Evolutionary conservation across 1,284 basidiomycete species (phyloP).

Genomic region (Fomitiporia mediterranea): DNA sequence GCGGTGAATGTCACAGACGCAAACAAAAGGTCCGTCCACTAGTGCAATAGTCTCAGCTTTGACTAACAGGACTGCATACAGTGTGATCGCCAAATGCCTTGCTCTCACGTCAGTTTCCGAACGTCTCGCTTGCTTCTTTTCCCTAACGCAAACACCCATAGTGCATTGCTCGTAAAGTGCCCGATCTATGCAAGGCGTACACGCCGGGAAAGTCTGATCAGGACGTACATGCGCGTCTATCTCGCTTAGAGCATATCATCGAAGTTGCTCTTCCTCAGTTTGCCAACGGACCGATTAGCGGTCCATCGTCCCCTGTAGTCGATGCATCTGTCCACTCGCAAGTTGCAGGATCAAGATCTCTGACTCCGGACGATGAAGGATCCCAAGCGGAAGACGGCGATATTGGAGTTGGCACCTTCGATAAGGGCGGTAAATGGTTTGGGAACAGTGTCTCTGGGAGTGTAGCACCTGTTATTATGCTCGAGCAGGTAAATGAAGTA

Average conservation of each 20-base stretch:
- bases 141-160: slow-evolving; percentile 29
- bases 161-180: slow-evolving; percentile 79
- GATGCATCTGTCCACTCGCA: slow-evolving; percentile 5
- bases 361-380: slow-evolving; percentile 49
- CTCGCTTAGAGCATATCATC: slow-evolving; percentile 73
- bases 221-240: slow-evolving; percentile 65
- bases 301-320: slow-evolving; percentile 14
- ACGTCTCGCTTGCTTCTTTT: slow-evolving; percentile 19
- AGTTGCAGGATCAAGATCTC: slow-evolving; percentile 30
- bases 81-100: slow-evolving; percentile 79
- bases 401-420: slow-evolving; percentile 67
- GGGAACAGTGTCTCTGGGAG: slow-evolving; percentile 77
- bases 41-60: slow-evolving; percentile 16
- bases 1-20: slow-evolving; percentile 77
- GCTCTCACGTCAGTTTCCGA: slow-evolving; percentile 59
- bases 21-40: slow-evolving; percentile 64
- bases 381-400: slow-evolving; percentile 72
- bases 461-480: slow-evolving; percentile 67
- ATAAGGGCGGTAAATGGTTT: slow-evolving; percentile 73
- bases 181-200: slow-evolving; percentile 79
- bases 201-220: slow-evolving; percentile 81
- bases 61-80: slow-evolving; percentile 31
- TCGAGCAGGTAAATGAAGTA: slow-evolving; percentile 59
- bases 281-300: slow-evolving; percentile 5
- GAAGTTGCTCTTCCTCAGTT: slow-evolving; percentile 74